phyloP scores from a whole-genome alignment of 768 basidiomycete genomes.

The Fistulinella prunicolor region DNA sequence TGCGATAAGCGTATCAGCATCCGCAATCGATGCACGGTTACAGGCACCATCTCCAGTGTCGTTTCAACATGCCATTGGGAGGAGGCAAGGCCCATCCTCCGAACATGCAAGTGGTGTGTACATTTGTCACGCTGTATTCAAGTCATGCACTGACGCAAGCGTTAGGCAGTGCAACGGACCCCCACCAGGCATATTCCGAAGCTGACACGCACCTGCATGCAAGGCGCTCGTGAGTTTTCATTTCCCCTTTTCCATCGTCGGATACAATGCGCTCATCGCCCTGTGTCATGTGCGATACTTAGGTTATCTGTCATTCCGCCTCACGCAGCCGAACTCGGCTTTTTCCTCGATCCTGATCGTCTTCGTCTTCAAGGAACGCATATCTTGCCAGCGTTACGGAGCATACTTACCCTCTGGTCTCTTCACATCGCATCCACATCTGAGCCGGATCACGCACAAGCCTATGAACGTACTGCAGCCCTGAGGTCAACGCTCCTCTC shows the following conservation, averaged over 20 bases:
- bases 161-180: neutral
- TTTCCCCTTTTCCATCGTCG: neutral
- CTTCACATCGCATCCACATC: conserved; percentile 41
- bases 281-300: neutral
- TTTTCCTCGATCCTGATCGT: conserved; percentile 56
- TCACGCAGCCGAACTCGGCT: conserved; percentile 57
- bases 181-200: neutral
- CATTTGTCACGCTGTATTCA: neutral
- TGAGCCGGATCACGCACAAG: conserved; percentile 35
- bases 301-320: conserved; percentile 44
- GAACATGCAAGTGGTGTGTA: conserved; percentile 2
- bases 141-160: neutral
- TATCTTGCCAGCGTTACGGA: conserved; percentile 48
- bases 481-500: conserved; percentile 38
- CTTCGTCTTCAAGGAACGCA: conserved; percentile 42
- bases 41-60: neutral
- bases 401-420: conserved; percentile 52
- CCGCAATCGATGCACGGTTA: neutral
- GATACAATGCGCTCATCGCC: neutral
- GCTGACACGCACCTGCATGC: neutral
- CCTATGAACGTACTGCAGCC: neutral
- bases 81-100: neutral
- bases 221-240: conserved; percentile 11
- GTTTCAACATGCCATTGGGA: neutral
- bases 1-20: neutral